Conservation (phyloP, 2,329 filamentous ascomycete genomes). For the Gremmenia infestans region DNA sequence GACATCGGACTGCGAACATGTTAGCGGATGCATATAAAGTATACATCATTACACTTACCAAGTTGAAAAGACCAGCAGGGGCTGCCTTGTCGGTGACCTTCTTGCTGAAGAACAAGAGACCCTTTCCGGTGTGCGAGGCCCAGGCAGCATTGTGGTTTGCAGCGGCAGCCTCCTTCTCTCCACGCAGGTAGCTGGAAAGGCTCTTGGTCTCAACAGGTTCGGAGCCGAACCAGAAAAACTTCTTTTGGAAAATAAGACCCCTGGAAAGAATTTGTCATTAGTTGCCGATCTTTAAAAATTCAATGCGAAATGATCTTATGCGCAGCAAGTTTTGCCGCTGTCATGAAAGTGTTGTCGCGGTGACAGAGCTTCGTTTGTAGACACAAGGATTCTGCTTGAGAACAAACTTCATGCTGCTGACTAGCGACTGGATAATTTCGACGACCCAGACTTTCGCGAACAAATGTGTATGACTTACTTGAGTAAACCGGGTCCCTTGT, state of each 20-base stretch:
- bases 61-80: constrained; percentile 76
- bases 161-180: constrained; percentile 71
- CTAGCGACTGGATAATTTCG: neutral
- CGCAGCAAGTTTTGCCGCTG: neutral
- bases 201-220: constrained; percentile 70
- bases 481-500: constrained; percentile 77
- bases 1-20: constrained; percentile 45
- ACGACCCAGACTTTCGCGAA: neutral
- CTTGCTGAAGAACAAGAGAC: constrained; percentile 80
- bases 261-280: constrained; percentile 39
- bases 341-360: neutral
- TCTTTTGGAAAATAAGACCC: constrained; percentile 83
- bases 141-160: constrained; percentile 80
- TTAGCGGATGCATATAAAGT: neutral
- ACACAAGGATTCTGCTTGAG: neutral
- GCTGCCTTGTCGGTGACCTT: constrained; percentile 74
- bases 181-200: constrained; percentile 73
- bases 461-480: constrained; percentile 61
- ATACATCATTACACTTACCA: constrained; percentile 53
- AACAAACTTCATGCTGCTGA: neutral
- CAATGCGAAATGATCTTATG: neutral
- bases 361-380: neutral
- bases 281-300: neutral
- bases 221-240: constrained; percentile 82
- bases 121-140: constrained; percentile 91